phyloP scores from a whole-genome alignment of 441 rosid species.

The Aleurites moluccanus region DNA sequence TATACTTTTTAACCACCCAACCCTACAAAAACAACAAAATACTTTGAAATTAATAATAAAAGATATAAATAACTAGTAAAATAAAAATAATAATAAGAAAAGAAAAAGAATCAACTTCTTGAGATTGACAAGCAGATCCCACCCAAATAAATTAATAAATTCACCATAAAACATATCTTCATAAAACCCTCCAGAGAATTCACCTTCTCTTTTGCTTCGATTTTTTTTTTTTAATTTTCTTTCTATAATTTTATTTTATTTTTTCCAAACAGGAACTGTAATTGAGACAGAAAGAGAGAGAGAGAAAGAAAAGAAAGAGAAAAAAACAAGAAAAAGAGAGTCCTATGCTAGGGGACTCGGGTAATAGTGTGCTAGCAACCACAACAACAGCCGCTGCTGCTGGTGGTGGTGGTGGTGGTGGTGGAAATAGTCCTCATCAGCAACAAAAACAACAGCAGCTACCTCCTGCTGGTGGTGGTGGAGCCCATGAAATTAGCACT shows the following conservation, averaged over 20 bases:
- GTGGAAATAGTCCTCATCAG: too few species aligned
- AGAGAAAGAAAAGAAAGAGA: constrained; percentile 16
- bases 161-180: constrained; percentile 42
- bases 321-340: not conserved
- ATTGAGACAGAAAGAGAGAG: constrained; percentile 20
- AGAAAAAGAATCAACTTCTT: constrained; percentile 43
- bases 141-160: constrained; percentile 39
- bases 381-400: constrained; percentile 25
- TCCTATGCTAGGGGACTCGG: constrained; percentile 37
- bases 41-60: constrained; percentile 17
- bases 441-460: too few species aligned
- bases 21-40: constrained; percentile 19
- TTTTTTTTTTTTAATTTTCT: not conserved
- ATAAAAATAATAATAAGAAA: not conserved
- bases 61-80: constrained; percentile 45
- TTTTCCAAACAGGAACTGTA: constrained; percentile 22
- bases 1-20: constrained; percentile 14
- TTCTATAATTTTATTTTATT: constrained; percentile 4
- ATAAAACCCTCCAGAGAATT: constrained; percentile 51
- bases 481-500: not conserved
- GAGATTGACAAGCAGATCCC: constrained; percentile 79
- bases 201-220: constrained; percentile 29
- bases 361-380: constrained; percentile 30
- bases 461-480: too few species aligned
- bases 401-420: too few species aligned